These are phyloP conservation scores for Physocladia obscura DNA, from an alignment of 192 early-diverging fungal species.

Conservation along the genomic window DNA sequence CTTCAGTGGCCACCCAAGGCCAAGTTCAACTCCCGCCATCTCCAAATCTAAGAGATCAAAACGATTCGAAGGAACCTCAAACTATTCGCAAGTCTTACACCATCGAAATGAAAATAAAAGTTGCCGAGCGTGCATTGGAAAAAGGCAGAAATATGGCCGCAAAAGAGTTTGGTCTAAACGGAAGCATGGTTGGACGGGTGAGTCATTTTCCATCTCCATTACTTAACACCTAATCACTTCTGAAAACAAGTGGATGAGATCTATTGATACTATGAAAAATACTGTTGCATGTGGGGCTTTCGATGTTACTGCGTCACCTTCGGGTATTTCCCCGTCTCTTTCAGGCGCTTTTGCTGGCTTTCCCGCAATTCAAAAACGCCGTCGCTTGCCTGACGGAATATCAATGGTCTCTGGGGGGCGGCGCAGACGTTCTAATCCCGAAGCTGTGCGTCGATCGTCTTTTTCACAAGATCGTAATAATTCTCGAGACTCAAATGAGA, in stretches of 20 bases:
- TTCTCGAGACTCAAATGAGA: neutral
- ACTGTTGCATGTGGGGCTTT: neutral
- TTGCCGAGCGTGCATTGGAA: constrained; percentile 1
- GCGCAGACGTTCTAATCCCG: neutral
- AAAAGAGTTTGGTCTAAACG: constrained; percentile 21
- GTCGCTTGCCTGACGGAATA: constrained; percentile 14
- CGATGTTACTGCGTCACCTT: neutral
- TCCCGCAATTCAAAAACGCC: neutral
- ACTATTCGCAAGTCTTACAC: constrained; percentile 26
- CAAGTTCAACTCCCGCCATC: no score
- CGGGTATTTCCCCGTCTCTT: no score
- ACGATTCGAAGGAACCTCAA: no score
- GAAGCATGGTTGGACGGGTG: constrained; percentile 23
- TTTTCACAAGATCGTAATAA: no score
- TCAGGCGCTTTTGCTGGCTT: no score
- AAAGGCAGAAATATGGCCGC: constrained; percentile 19
- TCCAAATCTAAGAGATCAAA: no score
- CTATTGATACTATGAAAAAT: neutral
- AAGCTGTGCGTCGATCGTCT: no score
- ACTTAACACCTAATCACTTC: neutral
- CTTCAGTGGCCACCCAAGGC: no score
- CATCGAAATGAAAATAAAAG: constrained; percentile 19
- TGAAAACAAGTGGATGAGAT: constrained; percentile 15
- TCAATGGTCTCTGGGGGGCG: constrained; percentile 12
- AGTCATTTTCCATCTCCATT: neutral